phyloP scores from a whole-genome alignment of 148 eudicot species.

The Spergularia marina region DNA sequence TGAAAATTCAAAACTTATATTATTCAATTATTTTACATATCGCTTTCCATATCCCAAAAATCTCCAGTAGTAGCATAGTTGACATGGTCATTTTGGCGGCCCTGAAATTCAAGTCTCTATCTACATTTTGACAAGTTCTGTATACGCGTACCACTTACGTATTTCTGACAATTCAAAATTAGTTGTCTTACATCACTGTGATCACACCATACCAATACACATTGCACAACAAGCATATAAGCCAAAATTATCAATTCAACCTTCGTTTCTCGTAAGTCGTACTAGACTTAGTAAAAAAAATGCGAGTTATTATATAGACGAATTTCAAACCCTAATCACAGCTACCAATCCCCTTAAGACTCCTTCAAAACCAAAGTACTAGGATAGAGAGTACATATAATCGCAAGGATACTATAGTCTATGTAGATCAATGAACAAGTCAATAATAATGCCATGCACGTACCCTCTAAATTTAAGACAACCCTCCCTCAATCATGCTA shows the following conservation, averaged over 20 bases:
- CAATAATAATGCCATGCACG: conserved; percentile 18
- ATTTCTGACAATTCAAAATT: background rate
- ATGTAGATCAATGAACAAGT: background rate
- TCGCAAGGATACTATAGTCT: too few relatives aligned
- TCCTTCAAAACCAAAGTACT: too few relatives aligned
- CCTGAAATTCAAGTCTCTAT: background rate
- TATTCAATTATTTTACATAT: conserved; percentile 7
- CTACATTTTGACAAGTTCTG: conserved; percentile 4
- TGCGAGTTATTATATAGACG: too few relatives aligned
- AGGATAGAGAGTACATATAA: too few relatives aligned
- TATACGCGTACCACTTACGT: conserved; percentile 10
- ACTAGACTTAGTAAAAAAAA: too few relatives aligned
- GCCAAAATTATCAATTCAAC: too few relatives aligned
- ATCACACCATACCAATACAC: background rate
- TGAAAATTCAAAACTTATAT: background rate
- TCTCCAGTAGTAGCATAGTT: background rate
- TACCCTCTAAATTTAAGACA: background rate
- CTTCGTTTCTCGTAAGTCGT: too few relatives aligned
- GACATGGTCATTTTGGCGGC: conserved; percentile 32
- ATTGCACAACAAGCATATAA: too few relatives aligned
- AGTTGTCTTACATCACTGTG: background rate
- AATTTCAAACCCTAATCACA: too few relatives aligned
- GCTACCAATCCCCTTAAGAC: too few relatives aligned
- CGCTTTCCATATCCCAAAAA: conserved; percentile 11
- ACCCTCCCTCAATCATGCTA: background rate